Percentiles rank a stretch among this genome's conserved stretches.
Evolutionary conservation across 1,139 yeast genomes (phyloP).

Genomic region (Yamadazyma jaroonii): DNA sequence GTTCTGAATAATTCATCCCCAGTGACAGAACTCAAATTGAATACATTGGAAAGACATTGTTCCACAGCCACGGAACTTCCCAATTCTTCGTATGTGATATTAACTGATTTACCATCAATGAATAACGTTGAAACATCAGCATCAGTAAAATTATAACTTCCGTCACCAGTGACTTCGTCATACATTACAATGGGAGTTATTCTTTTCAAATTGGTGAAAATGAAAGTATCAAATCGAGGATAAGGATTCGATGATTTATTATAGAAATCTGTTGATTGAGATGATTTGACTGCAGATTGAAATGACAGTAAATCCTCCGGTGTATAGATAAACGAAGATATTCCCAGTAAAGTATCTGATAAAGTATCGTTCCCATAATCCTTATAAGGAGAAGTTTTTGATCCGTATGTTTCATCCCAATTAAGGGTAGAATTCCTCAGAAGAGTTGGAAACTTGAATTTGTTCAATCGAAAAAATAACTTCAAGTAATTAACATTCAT

Average conservation of each 20-base stretch:
- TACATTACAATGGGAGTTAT: constrained; percentile 34
- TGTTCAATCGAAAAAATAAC: constrained; percentile 36
- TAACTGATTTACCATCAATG: constrained; percentile 15
- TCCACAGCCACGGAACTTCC: constrained; percentile 1
- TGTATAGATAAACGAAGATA: constrained; percentile 23
- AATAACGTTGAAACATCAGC: constrained; percentile 22
- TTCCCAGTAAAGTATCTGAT: constrained; percentile 19
- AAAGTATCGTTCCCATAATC: constrained; percentile 29
- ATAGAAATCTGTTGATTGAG: constrained; percentile 15
- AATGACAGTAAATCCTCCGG: constrained; percentile 22
- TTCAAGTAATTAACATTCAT: constrained; percentile 54
- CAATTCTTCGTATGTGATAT: constrained; percentile 6
- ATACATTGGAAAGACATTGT: constrained; percentile 8
- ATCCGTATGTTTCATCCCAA: constrained; percentile 6
- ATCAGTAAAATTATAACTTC: constrained; percentile 12
- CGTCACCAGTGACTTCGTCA: constrained; percentile 17
- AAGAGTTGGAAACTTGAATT: constrained; percentile 28
- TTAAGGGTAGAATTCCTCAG: constrained; percentile 7
- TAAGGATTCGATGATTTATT: constrained; percentile 18
- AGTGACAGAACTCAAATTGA: constrained; percentile 1
- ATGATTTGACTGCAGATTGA: constrained; percentile 1
- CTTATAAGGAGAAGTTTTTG: constrained; percentile 7
- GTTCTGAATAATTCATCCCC: constrained; percentile 12
- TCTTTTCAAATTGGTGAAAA: constrained; percentile 43
- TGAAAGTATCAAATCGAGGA: constrained; percentile 45